Evolutionary conservation across 441 rosid species (phyloP), one percentile per base, ranked within the genome.

Genomic region (Erysimum cheiri): DNA sequence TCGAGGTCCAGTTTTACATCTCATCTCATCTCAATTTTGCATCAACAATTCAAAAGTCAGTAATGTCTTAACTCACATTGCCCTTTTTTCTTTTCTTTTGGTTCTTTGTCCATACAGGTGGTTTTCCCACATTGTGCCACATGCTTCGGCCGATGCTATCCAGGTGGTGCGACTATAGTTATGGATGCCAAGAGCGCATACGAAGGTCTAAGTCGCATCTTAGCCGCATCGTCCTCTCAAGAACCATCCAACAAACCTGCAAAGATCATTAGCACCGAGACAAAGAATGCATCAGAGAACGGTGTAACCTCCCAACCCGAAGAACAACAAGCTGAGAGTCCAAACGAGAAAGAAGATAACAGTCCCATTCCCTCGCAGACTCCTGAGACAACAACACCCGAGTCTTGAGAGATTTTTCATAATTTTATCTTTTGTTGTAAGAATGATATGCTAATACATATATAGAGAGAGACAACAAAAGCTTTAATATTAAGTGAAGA

Each of bases 131-230:
- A 92, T 74, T 84, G 92, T 35, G 94, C 94, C 9, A 78, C 88
- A 49, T 90, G 98, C 84, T 94, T 90, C 17, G 99, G 94, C n/a
- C 89, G 96, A 48, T 94, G 97, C 77, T 92, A 90, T 78, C 90
- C 89, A 0, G 94, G 96, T 19, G 98, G 94, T 69, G 83, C 81
- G 55, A 81, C 78, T 32, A 80, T 92, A 17, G 63, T 94, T 35
- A 83, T 85, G 91, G 94, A 92, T 44, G 91, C 91, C 1, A 90
- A 92, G 82, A 81, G 72, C 37, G 62, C 80, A 53, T 87, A 81
- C 35, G 90, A 85, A 1, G 92, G 98, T 58, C 56, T 92, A 13
- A 71, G 72, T 52, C 87, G 89, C 37, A 76, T 92, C 59, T 69
- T 87, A 70, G 66, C 81, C 7, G 75, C 85, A 49, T 79, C 97